Evolutionary conservation across 495 filamentous ascomycete species (phyloP).

Genomic region (Trichocladium antarcticum): DNA sequence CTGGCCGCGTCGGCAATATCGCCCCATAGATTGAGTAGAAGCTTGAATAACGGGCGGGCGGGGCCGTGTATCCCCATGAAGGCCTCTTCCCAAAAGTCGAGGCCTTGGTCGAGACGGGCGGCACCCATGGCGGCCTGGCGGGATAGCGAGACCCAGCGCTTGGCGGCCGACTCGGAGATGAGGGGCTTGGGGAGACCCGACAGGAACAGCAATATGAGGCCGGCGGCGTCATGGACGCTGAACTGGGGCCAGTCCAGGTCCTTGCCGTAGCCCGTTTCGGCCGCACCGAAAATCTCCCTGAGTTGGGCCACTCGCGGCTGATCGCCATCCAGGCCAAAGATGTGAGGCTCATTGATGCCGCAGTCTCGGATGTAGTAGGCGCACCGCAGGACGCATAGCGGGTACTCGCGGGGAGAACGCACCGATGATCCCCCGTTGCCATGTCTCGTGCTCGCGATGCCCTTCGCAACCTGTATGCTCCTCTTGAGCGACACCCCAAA

Average conservation of each 20-base stretch:
- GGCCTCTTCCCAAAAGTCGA: conserved; percentile 42
- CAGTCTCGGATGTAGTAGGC: conserved; percentile 32
- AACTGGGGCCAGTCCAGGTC: conserved; percentile 30
- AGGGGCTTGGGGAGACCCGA: conserved; percentile 31
- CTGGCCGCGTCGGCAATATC: conserved; percentile 28
- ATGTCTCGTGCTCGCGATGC: conserved; percentile 30
- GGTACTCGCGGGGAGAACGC: conserved; percentile 30
- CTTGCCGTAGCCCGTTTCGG: conserved; percentile 30
- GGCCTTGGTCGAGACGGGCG: conserved; percentile 32
- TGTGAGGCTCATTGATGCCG: conserved; percentile 24
- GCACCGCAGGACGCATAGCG: conserved; percentile 35
- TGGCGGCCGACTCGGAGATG: conserved; percentile 27
- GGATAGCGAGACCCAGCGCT: conserved; percentile 32
- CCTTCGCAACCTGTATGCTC: conserved; percentile 33
- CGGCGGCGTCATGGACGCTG: conserved; percentile 33
- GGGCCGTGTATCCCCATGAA: conserved; percentile 31
- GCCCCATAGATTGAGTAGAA: conserved; percentile 37
- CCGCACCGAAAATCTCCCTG: conserved; percentile 25
- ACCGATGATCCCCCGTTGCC: conserved; percentile 26
- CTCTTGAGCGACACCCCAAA: conserved; percentile 31
- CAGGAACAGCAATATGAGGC: conserved; percentile 31
- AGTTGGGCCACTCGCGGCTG: conserved; percentile 24
- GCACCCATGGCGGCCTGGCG: conserved; percentile 27
- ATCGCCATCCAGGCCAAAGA: conserved; percentile 32
- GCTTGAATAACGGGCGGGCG: conserved; percentile 30